These are phyloP conservation scores for Withania somnifera DNA, from an alignment of 305 asterid species.

Conservation along the genomic window DNA sequence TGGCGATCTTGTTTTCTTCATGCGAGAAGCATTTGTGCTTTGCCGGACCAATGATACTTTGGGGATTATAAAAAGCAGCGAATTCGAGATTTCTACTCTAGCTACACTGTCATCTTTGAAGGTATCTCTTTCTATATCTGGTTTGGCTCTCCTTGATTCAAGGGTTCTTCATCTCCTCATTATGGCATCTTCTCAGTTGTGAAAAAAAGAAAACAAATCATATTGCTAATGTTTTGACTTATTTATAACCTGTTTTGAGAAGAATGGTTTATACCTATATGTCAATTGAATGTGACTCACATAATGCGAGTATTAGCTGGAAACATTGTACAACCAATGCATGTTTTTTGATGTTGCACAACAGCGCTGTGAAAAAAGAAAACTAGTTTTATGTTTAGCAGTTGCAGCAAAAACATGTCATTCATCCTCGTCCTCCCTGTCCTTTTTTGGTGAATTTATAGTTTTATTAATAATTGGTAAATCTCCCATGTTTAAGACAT, in stretches of 20 bases:
- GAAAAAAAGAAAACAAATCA: background rate
- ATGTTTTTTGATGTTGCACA: background rate
- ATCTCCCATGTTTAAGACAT: background rate
- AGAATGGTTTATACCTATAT: background rate
- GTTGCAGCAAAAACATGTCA: background rate
- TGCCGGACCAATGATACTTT: slow-evolving; percentile 45
- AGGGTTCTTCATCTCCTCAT: background rate
- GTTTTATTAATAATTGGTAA: background rate
- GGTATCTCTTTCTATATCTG: slow-evolving; percentile 24
- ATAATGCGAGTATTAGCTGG: background rate
- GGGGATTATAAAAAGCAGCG: slow-evolving; percentile 33
- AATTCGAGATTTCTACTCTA: slow-evolving; percentile 68
- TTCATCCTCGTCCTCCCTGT: background rate
- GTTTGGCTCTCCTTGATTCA: background rate
- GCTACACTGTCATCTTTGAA: slow-evolving; percentile 57
- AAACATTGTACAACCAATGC: background rate
- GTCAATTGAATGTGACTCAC: background rate
- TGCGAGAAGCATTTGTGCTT: slow-evolving; percentile 66
- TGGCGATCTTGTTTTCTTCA: slow-evolving; percentile 7
- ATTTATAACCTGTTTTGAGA: background rate
- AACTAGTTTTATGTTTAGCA: background rate
- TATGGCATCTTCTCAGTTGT: background rate
- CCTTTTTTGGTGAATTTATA: background rate
- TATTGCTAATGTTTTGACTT: background rate
- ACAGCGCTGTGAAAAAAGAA: background rate